Conservation (phyloP, 2,329 filamentous ascomycete species). For the Alternaria sp. region DNA sequence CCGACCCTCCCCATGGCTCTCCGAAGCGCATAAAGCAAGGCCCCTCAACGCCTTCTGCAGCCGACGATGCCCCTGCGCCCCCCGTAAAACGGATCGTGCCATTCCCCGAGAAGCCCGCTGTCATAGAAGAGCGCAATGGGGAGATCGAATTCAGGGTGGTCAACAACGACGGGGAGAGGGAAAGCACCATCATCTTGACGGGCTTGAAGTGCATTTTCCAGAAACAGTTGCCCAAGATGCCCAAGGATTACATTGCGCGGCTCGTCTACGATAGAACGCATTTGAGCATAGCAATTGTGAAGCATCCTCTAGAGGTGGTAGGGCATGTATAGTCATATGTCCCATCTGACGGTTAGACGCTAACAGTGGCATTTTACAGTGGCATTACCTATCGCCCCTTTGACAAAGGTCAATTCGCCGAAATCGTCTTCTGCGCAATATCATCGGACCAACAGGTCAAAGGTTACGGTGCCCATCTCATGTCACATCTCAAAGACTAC, state of each 20-base stretch:
- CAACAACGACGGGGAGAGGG: slow-evolving; percentile 89
- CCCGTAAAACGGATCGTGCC: slow-evolving; percentile 72
- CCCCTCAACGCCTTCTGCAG: slow-evolving; percentile 47
- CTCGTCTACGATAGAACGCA: slow-evolving; percentile 98
- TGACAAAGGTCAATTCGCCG: slow-evolving; percentile 88
- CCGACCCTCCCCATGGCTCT: slow-evolving; percentile 67
- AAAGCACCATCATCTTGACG: slow-evolving; percentile 92
- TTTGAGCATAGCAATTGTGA: slow-evolving; percentile 95
- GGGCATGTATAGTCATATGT: slow-evolving; percentile 55
- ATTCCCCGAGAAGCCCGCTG: slow-evolving; percentile 93
- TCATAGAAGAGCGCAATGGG: slow-evolving; percentile 90
- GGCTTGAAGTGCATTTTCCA: slow-evolving; percentile 98
- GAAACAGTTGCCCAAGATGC: slow-evolving; percentile 98
- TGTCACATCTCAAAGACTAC: slow-evolving; percentile 98
- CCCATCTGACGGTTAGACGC: background rate
- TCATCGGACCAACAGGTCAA: slow-evolving; percentile 98
- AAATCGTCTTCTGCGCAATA: slow-evolving; percentile 98
- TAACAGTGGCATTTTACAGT: slow-evolving; percentile 55
- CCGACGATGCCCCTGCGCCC: slow-evolving; percentile 47
- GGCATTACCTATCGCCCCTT: slow-evolving; percentile 98
- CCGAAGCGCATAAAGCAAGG: slow-evolving; percentile 66
- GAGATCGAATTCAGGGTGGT: slow-evolving; percentile 98
- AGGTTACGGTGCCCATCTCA: slow-evolving; percentile 95
- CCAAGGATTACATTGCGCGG: slow-evolving; percentile 97
- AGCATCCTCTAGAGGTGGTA: slow-evolving; percentile 93